These are phyloP conservation scores for Fragaria ananassa DNA, from an alignment of 306 rosid genomes.

Conservation along the genomic window DNA sequence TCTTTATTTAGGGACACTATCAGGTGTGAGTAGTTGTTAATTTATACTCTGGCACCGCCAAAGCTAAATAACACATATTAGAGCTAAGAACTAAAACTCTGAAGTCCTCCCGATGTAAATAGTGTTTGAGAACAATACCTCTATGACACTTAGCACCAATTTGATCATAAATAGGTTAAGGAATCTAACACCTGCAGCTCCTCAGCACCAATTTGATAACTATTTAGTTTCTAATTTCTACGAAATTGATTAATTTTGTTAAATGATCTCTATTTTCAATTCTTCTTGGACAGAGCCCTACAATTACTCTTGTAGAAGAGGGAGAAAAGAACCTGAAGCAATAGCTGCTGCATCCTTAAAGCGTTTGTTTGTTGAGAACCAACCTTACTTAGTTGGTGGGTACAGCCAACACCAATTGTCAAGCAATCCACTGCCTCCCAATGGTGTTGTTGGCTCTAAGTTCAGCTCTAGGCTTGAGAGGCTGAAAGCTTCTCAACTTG, in stretches of 20 bases:
- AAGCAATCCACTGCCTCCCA: slow-evolving; percentile 51
- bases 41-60: neutral
- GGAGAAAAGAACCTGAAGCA: slow-evolving; percentile 95
- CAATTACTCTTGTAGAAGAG: slow-evolving; percentile 86
- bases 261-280: slow-evolving; percentile 21
- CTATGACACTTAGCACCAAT: neutral
- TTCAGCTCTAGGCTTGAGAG: slow-evolving; percentile 63
- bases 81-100: neutral
- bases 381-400: slow-evolving; percentile 82
- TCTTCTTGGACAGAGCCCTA: slow-evolving; percentile 72
- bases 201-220: neutral
- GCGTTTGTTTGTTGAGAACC: slow-evolving; percentile 92
- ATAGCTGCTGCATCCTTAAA: slow-evolving; percentile 92
- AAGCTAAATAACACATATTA: neutral
- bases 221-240: neutral
- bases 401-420: slow-evolving; percentile 70
- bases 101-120: neutral
- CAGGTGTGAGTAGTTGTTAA: neutral
- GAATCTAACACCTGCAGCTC: neutral
- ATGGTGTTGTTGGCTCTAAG: slow-evolving; percentile 68
- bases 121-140: neutral
- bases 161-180: no score
- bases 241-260: slow-evolving; percentile 12
- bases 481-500: slow-evolving; percentile 59
- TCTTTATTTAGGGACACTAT: neutral